Evolutionary conservation across 345 rosid genomes (phyloP).

Genomic region (Dipteronia dyeriana): DNA sequence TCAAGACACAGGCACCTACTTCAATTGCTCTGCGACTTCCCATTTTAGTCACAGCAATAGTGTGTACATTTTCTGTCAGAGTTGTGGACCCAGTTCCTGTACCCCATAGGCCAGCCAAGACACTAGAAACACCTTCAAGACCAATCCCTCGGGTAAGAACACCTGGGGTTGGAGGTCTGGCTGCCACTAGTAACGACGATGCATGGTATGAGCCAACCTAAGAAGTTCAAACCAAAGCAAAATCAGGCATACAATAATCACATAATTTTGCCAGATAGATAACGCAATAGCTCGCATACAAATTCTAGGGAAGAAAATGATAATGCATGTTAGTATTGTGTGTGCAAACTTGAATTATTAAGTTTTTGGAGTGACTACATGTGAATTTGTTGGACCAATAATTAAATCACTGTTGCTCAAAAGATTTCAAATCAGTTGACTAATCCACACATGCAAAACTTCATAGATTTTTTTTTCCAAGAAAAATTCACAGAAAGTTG

Average conservation of each 20-base stretch:
- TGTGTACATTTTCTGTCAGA: constrained; percentile 95
- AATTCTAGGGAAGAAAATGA: not conserved
- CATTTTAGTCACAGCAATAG: constrained; percentile 96
- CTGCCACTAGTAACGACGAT: constrained; percentile 82
- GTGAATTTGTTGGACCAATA: not conserved
- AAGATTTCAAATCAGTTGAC: constrained; percentile 10
- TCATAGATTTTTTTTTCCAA: not conserved
- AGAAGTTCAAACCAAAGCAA: constrained; percentile 19
- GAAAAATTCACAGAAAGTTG: constrained; percentile 1
- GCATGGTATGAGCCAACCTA: constrained; percentile 99
- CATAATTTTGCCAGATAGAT: not conserved
- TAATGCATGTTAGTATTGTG: not conserved
- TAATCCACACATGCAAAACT: constrained; percentile 1
- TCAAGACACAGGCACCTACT: constrained; percentile 74
- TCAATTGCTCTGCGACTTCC: constrained; percentile 97
- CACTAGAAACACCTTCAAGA: constrained; percentile 85
- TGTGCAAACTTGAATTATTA: not conserved
- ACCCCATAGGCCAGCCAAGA: constrained; percentile 99
- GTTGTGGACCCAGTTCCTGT: constrained; percentile 96
- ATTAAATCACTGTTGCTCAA: not conserved
- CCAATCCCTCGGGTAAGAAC: constrained; percentile 93
- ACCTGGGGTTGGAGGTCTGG: constrained; percentile 92
- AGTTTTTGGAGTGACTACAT: not conserved
- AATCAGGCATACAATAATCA: constrained; percentile 10
- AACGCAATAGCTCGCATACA: not conserved